Percentiles rank a stretch among this genome's conserved stretches.
Evolutionary conservation across 2,329 filamentous ascomycete genomes (phyloP).

Genomic region (Rachicladosporium sp.): DNA sequence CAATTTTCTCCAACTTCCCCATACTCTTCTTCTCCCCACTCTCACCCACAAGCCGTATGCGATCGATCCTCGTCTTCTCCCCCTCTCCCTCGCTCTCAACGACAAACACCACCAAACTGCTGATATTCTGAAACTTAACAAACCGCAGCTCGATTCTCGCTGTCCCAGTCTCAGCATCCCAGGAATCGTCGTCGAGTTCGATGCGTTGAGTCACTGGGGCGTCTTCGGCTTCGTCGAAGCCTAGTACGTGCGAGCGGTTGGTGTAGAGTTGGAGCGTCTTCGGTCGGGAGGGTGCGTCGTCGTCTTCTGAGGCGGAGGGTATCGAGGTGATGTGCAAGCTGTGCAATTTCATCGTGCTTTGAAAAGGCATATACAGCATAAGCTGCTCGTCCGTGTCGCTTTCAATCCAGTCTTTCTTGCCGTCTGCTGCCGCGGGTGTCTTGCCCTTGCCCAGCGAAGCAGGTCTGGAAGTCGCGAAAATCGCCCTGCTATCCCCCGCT

Average conservation of each 20-base stretch:
- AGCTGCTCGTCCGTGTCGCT: conserved; percentile 96
- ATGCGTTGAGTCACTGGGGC: conserved; percentile 69
- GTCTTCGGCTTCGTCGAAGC: conserved; percentile 90
- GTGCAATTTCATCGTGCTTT: conserved; percentile 78
- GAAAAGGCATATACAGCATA: conserved; percentile 84
- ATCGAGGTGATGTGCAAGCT: conserved; percentile 76
- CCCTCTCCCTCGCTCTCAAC: conserved; percentile 67
- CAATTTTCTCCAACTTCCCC: conserved; percentile 92
- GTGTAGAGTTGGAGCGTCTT: conserved; percentile 74
- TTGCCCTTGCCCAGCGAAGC: conserved; percentile 49
- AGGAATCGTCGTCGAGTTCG: conserved; percentile 61
- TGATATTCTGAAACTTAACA: conserved; percentile 95
- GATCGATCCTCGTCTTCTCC: conserved; percentile 75
- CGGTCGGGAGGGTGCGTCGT: conserved; percentile 68
- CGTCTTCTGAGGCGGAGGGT: conserved; percentile 43
- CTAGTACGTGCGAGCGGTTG: conserved; percentile 80
- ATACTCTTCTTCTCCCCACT: conserved; percentile 85
- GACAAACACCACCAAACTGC: conserved; percentile 76
- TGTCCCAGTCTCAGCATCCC: conserved; percentile 45
- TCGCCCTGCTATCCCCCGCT: conserved; percentile 56
- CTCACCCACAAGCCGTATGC: conserved; percentile 73
- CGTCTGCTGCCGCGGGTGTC: conserved; percentile 29
- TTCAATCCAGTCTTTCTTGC: conserved; percentile 70
- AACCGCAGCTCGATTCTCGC: conserved; percentile 57
- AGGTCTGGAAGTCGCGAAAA: conserved; percentile 60